A percentile compares a stretch with the other conserved stretches of the same genome.
Evolutionary conservation across 768 basidiomycete species (phyloP).

Genomic region (Suillus discolor): DNA sequence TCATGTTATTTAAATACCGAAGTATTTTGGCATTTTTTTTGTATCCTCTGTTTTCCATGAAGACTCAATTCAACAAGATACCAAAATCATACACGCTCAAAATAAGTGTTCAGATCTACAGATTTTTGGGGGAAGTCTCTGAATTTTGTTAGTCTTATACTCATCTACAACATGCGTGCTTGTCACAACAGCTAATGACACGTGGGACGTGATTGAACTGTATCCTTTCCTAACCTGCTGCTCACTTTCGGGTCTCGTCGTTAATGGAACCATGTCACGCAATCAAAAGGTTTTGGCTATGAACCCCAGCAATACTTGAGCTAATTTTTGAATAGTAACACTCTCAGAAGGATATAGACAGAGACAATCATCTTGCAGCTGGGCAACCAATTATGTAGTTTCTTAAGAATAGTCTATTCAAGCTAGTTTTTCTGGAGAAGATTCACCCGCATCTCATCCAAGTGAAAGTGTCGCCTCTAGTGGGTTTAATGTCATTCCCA

Average conservation of each 20-base stretch:
- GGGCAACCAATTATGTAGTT: not conserved
- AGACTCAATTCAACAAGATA: not conserved
- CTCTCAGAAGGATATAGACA: not conserved
- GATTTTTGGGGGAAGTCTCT: no score
- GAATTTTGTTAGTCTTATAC: not conserved
- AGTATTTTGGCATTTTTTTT: not conserved
- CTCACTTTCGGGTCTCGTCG: not conserved
- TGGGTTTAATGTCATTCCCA: not conserved
- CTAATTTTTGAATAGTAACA: not conserved
- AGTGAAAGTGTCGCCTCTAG: not conserved
- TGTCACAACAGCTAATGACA: not conserved
- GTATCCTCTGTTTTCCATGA: not conserved
- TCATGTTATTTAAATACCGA: slow-evolving; percentile 18
- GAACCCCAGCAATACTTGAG: not conserved
- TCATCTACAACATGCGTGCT: not conserved
- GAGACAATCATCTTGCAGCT: not conserved
- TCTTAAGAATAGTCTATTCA: not conserved
- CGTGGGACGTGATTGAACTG: not conserved
- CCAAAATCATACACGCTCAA: not conserved
- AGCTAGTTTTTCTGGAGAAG: not conserved
- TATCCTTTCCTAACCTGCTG: not conserved
- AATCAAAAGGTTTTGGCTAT: not conserved
- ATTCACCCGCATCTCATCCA: not conserved
- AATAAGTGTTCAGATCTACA: not conserved
- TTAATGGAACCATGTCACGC: not conserved